Evolutionary conservation across 1,139 yeast genomes (phyloP).

Genomic region (Kluyveromyces marxianus): DNA sequence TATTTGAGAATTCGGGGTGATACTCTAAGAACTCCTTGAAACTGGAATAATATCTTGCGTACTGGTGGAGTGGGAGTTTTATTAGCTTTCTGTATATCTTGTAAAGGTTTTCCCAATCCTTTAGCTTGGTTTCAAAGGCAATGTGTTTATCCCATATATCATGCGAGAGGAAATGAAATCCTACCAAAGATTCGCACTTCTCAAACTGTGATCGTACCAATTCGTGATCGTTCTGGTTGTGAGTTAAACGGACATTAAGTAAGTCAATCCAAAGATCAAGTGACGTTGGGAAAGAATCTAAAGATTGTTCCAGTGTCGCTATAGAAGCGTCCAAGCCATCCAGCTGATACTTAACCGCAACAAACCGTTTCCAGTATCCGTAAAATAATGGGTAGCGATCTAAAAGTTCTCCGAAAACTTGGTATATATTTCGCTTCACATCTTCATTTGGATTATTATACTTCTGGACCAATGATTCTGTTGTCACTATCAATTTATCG

Average conservation of each 20-base stretch:
- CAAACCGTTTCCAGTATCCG: slow-evolving; percentile 56
- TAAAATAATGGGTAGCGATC: slow-evolving; percentile 47
- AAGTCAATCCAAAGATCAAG: slow-evolving; percentile 64
- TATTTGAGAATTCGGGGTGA: slow-evolving; percentile 19
- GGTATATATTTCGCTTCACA: slow-evolving; percentile 27
- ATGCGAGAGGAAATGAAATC: slow-evolving; percentile 53
- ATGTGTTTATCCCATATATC: slow-evolving; percentile 59
- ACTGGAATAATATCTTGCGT: slow-evolving; percentile 53
- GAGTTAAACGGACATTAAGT: slow-evolving; percentile 42
- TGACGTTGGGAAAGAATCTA: slow-evolving; percentile 46
- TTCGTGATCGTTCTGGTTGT: slow-evolving; percentile 26
- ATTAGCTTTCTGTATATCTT: slow-evolving; percentile 39
- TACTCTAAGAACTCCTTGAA: slow-evolving; percentile 39
- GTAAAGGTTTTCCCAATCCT: slow-evolving; percentile 27
- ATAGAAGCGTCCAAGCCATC: slow-evolving; percentile 48
- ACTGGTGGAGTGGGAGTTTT: slow-evolving; percentile 58
- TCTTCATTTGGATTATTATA: slow-evolving; percentile 30
- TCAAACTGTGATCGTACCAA: slow-evolving; percentile 36
- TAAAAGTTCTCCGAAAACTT: slow-evolving; percentile 37
- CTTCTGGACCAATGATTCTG: slow-evolving; percentile 29
- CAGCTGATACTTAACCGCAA: slow-evolving; percentile 45
- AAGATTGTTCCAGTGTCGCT: slow-evolving; percentile 39
- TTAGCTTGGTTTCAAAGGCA: slow-evolving; percentile 37
- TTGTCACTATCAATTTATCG: slow-evolving; percentile 21
- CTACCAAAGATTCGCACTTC: slow-evolving; percentile 38